Evolutionary conservation across 1,139 yeast species (phyloP).

Genomic region (Kodamaea anthophila): DNA sequence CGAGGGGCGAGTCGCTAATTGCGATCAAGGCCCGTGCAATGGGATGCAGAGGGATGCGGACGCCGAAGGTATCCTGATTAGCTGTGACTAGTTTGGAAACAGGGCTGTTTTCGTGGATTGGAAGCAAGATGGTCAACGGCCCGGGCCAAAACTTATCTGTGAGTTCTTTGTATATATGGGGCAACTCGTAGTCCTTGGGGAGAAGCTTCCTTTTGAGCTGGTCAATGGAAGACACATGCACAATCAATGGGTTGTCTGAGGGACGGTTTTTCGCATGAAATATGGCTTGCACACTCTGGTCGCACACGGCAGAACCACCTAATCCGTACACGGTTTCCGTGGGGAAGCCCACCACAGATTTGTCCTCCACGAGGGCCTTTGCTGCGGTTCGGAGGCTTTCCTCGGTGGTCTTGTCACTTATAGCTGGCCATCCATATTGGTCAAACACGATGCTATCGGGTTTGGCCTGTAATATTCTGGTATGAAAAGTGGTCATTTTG

Average conservation of each 20-base stretch:
- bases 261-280: conserved; percentile 90
- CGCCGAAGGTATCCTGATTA: conserved; percentile 84
- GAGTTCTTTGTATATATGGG: conserved; percentile 57
- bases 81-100: conserved; percentile 78
- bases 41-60: conserved; percentile 79
- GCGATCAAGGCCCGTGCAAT: conserved; percentile 88
- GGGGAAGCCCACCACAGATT: conserved; percentile 81
- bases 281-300: conserved; percentile 67
- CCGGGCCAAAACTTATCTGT: conserved; percentile 88
- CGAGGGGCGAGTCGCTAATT: conserved; percentile 80
- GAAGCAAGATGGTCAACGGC: conserved; percentile 81
- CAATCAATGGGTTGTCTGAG: conserved; percentile 87
- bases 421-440: conserved; percentile 16
- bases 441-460: conserved; percentile 23
- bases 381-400: conserved; percentile 55
- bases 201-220: conserved; percentile 60
- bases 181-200: conserved; percentile 47
- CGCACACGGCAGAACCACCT: conserved; percentile 79
- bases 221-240: conserved; percentile 74
- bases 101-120: conserved; percentile 46
- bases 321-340: conserved; percentile 96
- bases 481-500: conserved; percentile 15
- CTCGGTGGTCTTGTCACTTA: conserved; percentile 48
- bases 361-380: conserved; percentile 40
- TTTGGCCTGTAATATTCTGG: conserved; percentile 30